Base-by-base conservation (phyloP, 306 rosid species). In the Astragalus glycyphyllos region DNA sequence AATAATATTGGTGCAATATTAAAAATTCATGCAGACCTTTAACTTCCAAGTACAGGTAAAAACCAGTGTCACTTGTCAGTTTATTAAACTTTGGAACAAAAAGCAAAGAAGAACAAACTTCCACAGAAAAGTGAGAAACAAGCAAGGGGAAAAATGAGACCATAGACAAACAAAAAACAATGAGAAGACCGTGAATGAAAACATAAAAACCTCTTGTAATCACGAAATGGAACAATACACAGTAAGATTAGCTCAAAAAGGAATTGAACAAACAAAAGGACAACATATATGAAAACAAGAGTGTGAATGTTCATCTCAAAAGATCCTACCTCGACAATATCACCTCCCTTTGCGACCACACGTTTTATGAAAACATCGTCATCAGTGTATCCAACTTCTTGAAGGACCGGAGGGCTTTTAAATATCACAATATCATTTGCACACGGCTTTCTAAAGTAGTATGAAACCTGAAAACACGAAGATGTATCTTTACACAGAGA, bases 391-490 rank as follows among this genome's bases (percentile, higher is more conserved):
- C 97, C 97, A 75, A 86, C 99, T 83, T 89, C 87, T 77, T 95
- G 99, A 74, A 95, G 99, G 3, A 87, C 95, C 1, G 97, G 99
- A 68, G 99, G 97, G 72, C 97, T 95, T 79, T 89, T 91, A 44
- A 91, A 95, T 75, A 95, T 91, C 72, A 91, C 96, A 13, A 95
- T 88, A 76, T 91, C 99, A 74, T 89, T 91, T 53, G 96, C 84
- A 76, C 99, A 89, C 2, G 99, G 99, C 82, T 86, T 85, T 84
- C 99, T 87, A 79, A 94, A 89, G 68, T 94, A 87, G 86, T 91
- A 94, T 3, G 99, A 75, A 32, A 94, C 97, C 97, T 94, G 87
- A 77, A 65, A 84, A 77, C 41, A 73, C 51, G 15, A 77, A 77
- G 26, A 62, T 38, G 35, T 45, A 66, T 48, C 50, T 57, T 57